Conservation (phyloP, 208 protist species). For the Leishmania major region DNA sequence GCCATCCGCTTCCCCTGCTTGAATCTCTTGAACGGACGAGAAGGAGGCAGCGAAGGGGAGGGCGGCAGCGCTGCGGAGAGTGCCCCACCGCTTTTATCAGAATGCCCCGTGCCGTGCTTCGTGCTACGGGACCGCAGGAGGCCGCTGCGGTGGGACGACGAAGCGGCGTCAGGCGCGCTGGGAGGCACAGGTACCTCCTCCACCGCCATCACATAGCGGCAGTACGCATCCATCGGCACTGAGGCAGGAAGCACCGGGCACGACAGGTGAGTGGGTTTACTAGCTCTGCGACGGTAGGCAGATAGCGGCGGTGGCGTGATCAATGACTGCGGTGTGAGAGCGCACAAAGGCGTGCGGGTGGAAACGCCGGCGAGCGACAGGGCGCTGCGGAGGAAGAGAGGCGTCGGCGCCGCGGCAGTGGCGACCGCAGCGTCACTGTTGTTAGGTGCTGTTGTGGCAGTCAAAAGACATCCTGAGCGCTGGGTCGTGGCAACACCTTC, state of each 20-base stretch:
- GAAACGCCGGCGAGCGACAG: conserved; percentile 26
- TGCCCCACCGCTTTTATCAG: conserved; percentile 1
- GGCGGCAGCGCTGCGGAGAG: not conserved
- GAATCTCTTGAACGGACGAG: not conserved
- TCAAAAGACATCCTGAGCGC: not conserved
- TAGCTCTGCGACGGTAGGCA: not conserved
- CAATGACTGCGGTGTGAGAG: conserved; percentile 30
- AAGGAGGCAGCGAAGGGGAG: conserved; percentile 4
- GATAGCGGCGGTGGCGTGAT: conserved; percentile 16
- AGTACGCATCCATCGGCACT: conserved; percentile 64
- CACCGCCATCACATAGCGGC: conserved; percentile 54
- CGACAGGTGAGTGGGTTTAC: not conserved
- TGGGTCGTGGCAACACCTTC: not conserved
- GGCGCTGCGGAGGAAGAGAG: conserved; percentile 30
- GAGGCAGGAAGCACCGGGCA: conserved; percentile 26
- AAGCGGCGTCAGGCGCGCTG: not conserved
- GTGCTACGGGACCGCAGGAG: not conserved
- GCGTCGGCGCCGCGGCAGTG: not conserved
- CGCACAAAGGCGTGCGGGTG: conserved; percentile 16
- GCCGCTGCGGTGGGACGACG: not conserved
- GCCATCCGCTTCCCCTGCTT: conserved; percentile 1
- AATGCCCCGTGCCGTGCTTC: not conserved
- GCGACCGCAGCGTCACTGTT: not conserved
- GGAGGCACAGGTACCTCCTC: conserved; percentile 18
- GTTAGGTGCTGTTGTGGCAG: not conserved